phyloP scores from a whole-genome alignment of 768 basidiomycete species.

The Symmetrospora coprosmae region DNA sequence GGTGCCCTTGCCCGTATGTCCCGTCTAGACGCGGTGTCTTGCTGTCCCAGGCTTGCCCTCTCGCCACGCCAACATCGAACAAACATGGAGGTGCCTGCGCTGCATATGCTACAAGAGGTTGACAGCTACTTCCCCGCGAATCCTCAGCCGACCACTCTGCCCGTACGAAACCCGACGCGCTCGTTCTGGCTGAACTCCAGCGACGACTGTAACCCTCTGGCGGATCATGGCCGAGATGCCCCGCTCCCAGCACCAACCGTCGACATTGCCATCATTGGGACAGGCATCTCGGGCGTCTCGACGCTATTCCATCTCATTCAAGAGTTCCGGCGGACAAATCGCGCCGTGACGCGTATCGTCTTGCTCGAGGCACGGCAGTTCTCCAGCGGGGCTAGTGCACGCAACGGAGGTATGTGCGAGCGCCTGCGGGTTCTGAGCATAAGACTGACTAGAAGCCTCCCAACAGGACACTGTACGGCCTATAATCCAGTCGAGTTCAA shows the following conservation, averaged over 20 bases:
- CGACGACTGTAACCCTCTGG: slow-evolving; percentile 48
- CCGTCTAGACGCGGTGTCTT: too few relatives aligned
- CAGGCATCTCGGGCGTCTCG: slow-evolving; percentile 63
- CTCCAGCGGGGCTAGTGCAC: slow-evolving; percentile 41
- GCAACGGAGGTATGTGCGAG: slow-evolving; percentile 23
- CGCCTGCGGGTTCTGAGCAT: slow-evolving; percentile 21
- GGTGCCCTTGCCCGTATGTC: too few relatives aligned
- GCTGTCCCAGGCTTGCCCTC: too few relatives aligned
- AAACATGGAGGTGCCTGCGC: not conserved
- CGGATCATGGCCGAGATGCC: slow-evolving; percentile 52
- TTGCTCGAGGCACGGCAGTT: slow-evolving; percentile 75
- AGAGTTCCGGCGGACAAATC: slow-evolving; percentile 22
- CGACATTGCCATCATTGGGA: slow-evolving; percentile 65
- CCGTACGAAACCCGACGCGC: slow-evolving; percentile 51
- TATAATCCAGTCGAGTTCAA: slow-evolving; percentile 38
- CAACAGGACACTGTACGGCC: slow-evolving; percentile 36
- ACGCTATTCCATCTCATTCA: slow-evolving; percentile 56
- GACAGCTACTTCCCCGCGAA: slow-evolving; percentile 4
- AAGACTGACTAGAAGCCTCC: slow-evolving; percentile 70
- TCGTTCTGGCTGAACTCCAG: slow-evolving; percentile 58
- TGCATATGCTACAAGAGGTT: not conserved
- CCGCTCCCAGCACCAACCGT: slow-evolving; percentile 47
- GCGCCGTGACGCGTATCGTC: slow-evolving; percentile 43
- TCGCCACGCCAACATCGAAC: too few relatives aligned
- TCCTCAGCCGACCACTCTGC: slow-evolving; percentile 38